Percentiles rank a stretch among this genome's conserved stretches.
Conservation (phyloP, 2,329 filamentous ascomycete species). For the Chrysoporthe puriensis region DNA sequence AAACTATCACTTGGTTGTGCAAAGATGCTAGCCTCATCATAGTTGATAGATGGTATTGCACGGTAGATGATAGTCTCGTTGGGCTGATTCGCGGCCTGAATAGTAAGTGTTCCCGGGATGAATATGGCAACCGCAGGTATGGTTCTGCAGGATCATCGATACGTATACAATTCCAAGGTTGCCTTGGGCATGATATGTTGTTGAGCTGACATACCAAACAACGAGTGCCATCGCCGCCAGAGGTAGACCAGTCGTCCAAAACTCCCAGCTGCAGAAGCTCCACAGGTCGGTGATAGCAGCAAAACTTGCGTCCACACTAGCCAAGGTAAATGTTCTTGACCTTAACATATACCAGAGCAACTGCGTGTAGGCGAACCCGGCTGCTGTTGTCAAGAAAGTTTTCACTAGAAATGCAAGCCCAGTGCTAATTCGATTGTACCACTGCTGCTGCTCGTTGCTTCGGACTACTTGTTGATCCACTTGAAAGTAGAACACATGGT, state of each 20-base stretch:
- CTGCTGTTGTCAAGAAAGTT: not conserved
- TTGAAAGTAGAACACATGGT: slow-evolving; percentile 5
- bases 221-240: not conserved
- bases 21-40: too few relatives aligned
- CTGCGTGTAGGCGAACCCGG: slow-evolving; percentile 3
- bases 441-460: not conserved
- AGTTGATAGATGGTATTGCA: too few relatives aligned
- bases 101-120: too few relatives aligned
- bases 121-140: too few relatives aligned
- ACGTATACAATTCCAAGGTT: not conserved
- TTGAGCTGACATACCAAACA: not conserved
- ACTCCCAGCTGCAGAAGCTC: not conserved
- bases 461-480: not conserved
- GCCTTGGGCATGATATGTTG: not conserved
- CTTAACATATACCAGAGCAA: not conserved
- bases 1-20: too few relatives aligned
- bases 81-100: too few relatives aligned
- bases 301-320: not conserved
- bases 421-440: not conserved
- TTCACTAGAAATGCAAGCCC: not conserved
- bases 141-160: too few relatives aligned
- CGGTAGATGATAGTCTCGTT: too few relatives aligned
- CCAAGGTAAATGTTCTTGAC: not conserved
- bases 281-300: not conserved
- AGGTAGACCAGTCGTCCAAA: not conserved